Conservation (phyloP, 73 alveolate genomes). For the Tetrahymena thermophila region DNA sequence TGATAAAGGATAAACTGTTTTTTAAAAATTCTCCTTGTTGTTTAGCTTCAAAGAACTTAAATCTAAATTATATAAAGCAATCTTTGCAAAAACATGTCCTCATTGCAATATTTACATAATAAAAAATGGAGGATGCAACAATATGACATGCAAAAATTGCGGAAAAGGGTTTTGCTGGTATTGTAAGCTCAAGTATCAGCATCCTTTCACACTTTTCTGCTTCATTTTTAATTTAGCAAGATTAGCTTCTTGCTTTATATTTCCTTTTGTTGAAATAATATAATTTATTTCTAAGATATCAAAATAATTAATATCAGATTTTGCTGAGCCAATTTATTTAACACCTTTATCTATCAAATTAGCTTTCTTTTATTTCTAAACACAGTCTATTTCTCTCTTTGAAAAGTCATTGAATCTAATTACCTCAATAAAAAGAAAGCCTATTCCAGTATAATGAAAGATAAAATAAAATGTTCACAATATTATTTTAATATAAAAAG, state of each 20-base stretch:
- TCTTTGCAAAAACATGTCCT: conserved; percentile 18
- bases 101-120: conserved; percentile 7
- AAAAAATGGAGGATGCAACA: conserved; percentile 36
- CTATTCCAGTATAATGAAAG: neutral
- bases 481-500: no score
- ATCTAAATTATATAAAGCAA: neutral
- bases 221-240: neutral
- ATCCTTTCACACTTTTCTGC: neutral
- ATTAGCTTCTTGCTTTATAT: neutral
- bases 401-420: neutral
- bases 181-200: neutral
- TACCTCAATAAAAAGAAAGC: neutral
- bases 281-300: neutral
- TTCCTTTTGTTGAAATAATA: neutral
- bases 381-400: neutral
- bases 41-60: neutral
- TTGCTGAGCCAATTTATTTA: neutral
- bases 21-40: no score
- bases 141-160: conserved; percentile 35
- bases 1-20: neutral
- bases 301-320: neutral
- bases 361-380: neutral
- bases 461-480: no score
- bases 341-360: neutral
- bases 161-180: conserved; percentile 30